Percentiles rank a stretch among this genome's conserved stretches.
Conservation (phyloP, 768 basidiomycete species). For the Termitomyces sp. region DNA sequence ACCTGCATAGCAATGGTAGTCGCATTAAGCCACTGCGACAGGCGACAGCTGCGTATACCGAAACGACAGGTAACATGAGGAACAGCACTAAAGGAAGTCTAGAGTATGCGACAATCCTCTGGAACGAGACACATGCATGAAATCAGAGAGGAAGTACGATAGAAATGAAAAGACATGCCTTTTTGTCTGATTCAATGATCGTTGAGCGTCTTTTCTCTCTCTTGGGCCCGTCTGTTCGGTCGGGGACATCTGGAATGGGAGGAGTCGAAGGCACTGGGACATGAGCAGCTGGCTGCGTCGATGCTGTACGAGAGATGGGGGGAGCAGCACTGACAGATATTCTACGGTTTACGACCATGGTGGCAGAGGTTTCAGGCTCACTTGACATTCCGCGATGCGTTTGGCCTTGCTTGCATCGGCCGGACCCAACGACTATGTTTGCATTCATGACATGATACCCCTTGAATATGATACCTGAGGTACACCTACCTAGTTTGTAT, state of each 20-base stretch:
- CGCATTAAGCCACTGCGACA: conserved; percentile 37
- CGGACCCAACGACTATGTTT: too few species aligned
- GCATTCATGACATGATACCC: too few species aligned
- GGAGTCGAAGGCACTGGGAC: conserved; percentile 17
- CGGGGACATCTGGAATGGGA: conserved; percentile 8
- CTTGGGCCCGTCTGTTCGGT: conserved; percentile 13
- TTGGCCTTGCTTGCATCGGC: background rate
- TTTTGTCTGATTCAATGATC: background rate
- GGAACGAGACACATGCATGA: background rate
- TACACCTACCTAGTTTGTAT: too few species aligned
- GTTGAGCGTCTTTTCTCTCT: background rate
- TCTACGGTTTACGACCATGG: conserved; percentile 64
- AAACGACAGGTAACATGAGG: conserved; percentile 38
- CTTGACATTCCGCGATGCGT: background rate
- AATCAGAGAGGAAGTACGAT: background rate
- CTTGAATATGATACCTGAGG: too few species aligned
- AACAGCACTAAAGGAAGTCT: conserved; percentile 1
- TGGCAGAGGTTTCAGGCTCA: background rate
- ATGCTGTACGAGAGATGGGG: conserved; percentile 42
- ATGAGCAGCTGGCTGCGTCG: conserved; percentile 39
- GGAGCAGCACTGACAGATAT: conserved; percentile 48
- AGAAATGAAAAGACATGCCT: background rate
- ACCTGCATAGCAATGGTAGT: conserved; percentile 45
- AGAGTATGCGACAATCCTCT: background rate
- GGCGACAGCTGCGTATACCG: conserved; percentile 42